Percentiles rank a stretch among this genome's conserved stretches.
phyloP scores from a whole-genome alignment of 2,329 filamentous ascomycete genomes.

The Aspergillus texensis region DNA sequence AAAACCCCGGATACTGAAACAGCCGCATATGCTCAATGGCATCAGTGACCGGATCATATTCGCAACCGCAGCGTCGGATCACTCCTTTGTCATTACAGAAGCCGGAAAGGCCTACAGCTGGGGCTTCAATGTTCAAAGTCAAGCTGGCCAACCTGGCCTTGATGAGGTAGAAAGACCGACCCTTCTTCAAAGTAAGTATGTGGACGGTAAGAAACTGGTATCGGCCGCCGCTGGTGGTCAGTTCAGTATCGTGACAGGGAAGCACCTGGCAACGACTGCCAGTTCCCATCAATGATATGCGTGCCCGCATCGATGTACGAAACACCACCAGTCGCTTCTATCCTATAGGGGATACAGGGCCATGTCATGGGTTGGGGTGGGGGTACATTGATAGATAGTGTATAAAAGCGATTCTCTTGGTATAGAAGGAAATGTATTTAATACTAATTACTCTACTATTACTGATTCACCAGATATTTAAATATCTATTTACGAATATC shows the following conservation, averaged over 20 bases:
- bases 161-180: constrained; percentile 63
- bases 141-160: constrained; percentile 57
- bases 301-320: too few species aligned
- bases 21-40: constrained; percentile 9
- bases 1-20: constrained; percentile 18
- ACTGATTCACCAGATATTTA: too few species aligned
- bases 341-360: too few species aligned
- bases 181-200: constrained; percentile 69
- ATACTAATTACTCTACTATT: too few species aligned
- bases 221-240: constrained; percentile 77
- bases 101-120: constrained; percentile 71
- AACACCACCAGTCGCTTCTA: too few species aligned
- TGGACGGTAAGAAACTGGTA: constrained; percentile 68
- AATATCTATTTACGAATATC: too few species aligned
- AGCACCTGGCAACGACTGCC: not conserved
- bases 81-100: constrained; percentile 71
- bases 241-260: constrained; percentile 45
- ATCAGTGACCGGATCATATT: constrained; percentile 10
- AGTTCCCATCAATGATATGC: too few species aligned
- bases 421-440: too few species aligned
- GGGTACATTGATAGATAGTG: too few species aligned
- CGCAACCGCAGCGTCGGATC: constrained; percentile 51
- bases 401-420: too few species aligned
- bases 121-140: constrained; percentile 80
- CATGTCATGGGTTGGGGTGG: too few species aligned